Conservation (phyloP, 306 rosid genomes). For the Medicago lupulina region DNA sequence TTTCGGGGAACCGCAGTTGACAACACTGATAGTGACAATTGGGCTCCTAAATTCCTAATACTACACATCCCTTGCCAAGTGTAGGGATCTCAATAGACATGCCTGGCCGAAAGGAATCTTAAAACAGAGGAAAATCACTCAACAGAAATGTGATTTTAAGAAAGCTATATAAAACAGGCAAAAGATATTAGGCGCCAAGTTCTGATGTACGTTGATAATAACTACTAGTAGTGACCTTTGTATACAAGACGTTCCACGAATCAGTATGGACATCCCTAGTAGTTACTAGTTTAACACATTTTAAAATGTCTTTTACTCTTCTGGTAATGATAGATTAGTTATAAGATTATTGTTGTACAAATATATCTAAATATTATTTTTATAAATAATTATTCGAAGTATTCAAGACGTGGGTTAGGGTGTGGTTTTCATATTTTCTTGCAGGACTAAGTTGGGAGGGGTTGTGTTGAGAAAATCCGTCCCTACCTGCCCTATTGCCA, state of each 20-base stretch:
- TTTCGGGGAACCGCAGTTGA: not conserved
- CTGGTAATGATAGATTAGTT: not conserved
- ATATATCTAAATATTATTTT: not conserved
- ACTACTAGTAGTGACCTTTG: not conserved
- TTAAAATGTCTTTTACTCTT: not conserved
- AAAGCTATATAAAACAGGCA: not conserved
- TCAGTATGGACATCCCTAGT: not conserved
- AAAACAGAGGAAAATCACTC: not conserved
- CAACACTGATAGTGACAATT: not conserved
- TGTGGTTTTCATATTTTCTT: slow-evolving; percentile 1
- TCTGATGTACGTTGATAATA: too few species aligned
- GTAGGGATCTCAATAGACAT: not conserved
- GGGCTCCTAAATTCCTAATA: not conserved
- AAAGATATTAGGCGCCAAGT: too few species aligned
- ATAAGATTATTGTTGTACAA: slow-evolving; percentile 2
- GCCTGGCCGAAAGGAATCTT: not conserved
- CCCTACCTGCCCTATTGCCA: slow-evolving; percentile 5
- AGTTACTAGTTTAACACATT: not conserved
- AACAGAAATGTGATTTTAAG: not conserved
- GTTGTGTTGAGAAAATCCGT: not conserved
- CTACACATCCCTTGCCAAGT: not conserved
- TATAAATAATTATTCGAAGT: not conserved
- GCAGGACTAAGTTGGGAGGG: not conserved
- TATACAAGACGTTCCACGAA: not conserved
- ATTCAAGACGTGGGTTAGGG: not conserved